Conservation (phyloP, 2,329 filamentous ascomycete genomes). For the Alternaria arbusti region DNA sequence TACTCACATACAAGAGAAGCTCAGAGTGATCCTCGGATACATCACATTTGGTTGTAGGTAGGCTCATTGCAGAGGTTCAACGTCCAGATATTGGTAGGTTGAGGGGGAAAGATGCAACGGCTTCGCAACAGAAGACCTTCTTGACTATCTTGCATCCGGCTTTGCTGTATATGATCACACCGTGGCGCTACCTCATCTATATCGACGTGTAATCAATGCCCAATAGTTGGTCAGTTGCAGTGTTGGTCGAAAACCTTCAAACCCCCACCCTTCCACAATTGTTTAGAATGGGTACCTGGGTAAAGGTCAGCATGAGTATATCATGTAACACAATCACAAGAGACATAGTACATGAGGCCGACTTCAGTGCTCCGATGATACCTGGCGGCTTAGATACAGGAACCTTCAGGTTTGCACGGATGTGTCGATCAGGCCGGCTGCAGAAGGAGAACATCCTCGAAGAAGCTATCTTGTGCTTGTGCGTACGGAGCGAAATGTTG, state of each 20-base stretch:
- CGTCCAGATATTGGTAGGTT: neutral
- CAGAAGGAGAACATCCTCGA: neutral
- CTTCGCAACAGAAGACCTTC: neutral
- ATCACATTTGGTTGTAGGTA: neutral
- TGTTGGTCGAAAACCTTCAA: neutral
- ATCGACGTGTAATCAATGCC: neutral
- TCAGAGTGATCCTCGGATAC: accelerated
- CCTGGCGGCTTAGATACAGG: no score
- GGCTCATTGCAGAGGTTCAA: neutral
- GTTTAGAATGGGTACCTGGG: neutral
- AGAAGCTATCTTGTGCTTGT: neutral
- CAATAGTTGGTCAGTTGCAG: neutral
- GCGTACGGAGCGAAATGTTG: neutral
- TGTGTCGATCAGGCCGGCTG: neutral
- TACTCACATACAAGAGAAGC: neutral
- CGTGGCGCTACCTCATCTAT: neutral
- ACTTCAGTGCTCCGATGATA: neutral
- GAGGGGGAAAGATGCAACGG: neutral
- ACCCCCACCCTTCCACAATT: neutral
- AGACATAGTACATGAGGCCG: neutral
- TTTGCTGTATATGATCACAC: neutral
- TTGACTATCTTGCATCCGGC: neutral
- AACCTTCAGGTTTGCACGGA: no score
- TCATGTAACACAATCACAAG: no score
- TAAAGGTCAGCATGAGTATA: neutral